phyloP scores from a whole-genome alignment of 495 filamentous ascomycete genomes.

The Tuber aestivum region DNA sequence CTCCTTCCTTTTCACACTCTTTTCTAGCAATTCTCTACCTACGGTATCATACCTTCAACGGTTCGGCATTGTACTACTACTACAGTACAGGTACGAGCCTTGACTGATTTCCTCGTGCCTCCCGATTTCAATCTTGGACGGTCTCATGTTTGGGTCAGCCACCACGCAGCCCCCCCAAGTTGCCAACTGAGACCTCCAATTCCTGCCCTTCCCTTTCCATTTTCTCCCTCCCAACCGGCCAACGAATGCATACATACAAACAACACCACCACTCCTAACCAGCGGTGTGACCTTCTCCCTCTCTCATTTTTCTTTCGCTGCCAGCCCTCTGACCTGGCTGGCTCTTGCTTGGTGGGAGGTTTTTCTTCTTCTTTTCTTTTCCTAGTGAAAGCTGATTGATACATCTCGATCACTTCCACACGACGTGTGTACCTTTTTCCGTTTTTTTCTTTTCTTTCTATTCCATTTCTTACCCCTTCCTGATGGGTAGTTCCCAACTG shows the following conservation, averaged over 20 bases:
- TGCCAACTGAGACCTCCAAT: constrained; percentile 1
- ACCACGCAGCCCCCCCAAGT: background rate
- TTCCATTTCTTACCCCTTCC: background rate
- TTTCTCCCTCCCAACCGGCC: constrained; percentile 10
- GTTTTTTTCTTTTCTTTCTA: constrained; percentile 6
- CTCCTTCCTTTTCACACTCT: background rate
- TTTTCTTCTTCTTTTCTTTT: constrained; percentile 7
- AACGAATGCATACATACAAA: constrained; percentile 31
- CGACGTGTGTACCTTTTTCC: background rate
- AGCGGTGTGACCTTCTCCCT: background rate
- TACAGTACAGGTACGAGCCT: too few species aligned
- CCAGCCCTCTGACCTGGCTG: constrained; percentile 29
- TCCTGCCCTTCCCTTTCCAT: background rate
- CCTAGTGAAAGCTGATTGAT: constrained; percentile 7
- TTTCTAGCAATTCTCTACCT: constrained; percentile 1
- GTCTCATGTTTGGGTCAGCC: background rate
- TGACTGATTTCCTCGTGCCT: constrained; percentile 13
- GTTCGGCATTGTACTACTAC: constrained; percentile 20
- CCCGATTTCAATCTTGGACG: background rate
- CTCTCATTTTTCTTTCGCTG: background rate
- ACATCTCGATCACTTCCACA: background rate
- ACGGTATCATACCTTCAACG: constrained; percentile 11
- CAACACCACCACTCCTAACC: constrained; percentile 10
- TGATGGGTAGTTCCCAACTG: background rate
- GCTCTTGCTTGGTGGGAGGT: constrained; percentile 19